Evolutionary conservation across 2,329 filamentous ascomycete species (phyloP), one percentile per base, ranked within the genome.

Genomic region (Calonectria ilicicola): DNA sequence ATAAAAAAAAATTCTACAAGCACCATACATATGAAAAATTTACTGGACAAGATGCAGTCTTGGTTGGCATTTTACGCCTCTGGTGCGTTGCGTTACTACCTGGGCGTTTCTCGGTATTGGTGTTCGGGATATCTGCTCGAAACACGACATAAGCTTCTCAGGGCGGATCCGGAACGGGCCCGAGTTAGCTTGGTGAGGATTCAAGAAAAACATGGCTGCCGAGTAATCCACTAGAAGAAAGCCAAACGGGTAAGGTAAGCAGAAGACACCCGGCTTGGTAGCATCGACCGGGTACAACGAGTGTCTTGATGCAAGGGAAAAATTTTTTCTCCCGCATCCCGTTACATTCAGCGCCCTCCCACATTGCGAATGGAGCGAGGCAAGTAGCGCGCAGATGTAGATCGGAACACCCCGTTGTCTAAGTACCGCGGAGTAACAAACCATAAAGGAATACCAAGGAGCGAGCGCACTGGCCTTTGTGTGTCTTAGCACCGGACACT

Each of bases 371-470:
- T 49, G 42, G 62, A 66, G 42, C 60, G 40, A 62, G 51, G 44
- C 35, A 35, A 23, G 38, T 10, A 26, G 27, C 14, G 53, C 29
- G 12, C 38, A 56, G 44, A 21, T 21, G 46, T 47, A 58, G 60
- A 65, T 47, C 26, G 35, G 63, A 53, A 19, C 15, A 21, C 38
- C 69, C 42, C 53, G 53, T 67, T 67, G 35, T 46, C 19, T 42
- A 65, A 17, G 29, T 51, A 44, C 68, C 51, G 68, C 53, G 40
- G 64, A 63, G 64, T 53, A 56, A 51, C 35, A 44, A 67, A 62
- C 29, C 32, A 66, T 17, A 40, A 60, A 58, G 19, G 23, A 65
- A 46, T 14, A 56, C 2, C 26, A 46, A 35, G 40, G n/a, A 44
- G 38, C 35, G 23, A 66, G 26, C 64, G 42, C 42, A 19, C 14